phyloP scores from a whole-genome alignment of 177 flowering plant species.

The Viscum album region DNA sequence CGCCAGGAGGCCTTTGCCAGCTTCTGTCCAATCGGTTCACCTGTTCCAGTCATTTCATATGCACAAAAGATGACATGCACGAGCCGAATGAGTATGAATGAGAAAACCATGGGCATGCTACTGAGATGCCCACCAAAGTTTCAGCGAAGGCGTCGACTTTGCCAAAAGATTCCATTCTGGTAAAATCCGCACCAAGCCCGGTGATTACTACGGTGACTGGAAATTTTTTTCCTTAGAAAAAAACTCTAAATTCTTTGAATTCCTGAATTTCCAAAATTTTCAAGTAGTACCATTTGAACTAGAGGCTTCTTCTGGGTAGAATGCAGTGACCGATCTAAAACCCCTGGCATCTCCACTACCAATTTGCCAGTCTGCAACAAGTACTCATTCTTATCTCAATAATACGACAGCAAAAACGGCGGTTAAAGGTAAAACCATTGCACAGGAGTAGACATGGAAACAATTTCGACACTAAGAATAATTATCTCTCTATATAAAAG shows the following conservation, averaged over 20 bases:
- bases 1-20: conserved; percentile 91
- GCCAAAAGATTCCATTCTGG: conserved; percentile 87
- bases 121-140: conserved; percentile 39
- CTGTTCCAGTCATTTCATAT: conserved; percentile 22
- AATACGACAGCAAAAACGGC: neutral
- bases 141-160: conserved; percentile 86
- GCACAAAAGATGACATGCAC: neutral
- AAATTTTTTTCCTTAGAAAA: no score
- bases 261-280: conserved; percentile 2
- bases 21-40: conserved; percentile 89
- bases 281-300: conserved; percentile 48
- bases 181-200: conserved; percentile 81
- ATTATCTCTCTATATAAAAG: neutral
- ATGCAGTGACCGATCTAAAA: conserved; percentile 57
- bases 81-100: neutral
- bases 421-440: neutral
- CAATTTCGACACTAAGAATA: neutral
- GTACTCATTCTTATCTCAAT: neutral
- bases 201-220: conserved; percentile 82
- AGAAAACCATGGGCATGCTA: no score
- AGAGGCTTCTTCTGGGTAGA: conserved; percentile 56
- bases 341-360: conserved; percentile 63
- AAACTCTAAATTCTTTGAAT: conserved; percentile 15
- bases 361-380: conserved; percentile 62
- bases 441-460: neutral